Percentiles rank a stretch among this genome's conserved stretches.
phyloP scores from a whole-genome alignment of 2,329 filamentous ascomycete species.

The Grosmannia huntii region DNA sequence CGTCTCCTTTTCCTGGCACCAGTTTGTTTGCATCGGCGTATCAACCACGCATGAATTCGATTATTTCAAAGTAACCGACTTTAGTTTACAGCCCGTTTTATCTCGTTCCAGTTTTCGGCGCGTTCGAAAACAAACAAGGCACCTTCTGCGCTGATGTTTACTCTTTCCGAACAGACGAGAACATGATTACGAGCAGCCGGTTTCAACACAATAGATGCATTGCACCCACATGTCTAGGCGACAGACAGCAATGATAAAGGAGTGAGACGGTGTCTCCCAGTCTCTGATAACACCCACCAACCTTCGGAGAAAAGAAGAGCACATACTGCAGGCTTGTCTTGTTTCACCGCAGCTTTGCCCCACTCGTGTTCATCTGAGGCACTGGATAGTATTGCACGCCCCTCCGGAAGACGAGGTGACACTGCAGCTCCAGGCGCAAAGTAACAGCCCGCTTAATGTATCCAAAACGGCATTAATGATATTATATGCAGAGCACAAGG shows the following conservation, averaged over 20 bases:
- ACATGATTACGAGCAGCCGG: too few relatives aligned
- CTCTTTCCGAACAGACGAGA: too few relatives aligned
- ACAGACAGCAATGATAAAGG: not conserved
- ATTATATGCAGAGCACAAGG: not conserved
- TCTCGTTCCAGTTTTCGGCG: too few relatives aligned
- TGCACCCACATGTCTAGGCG: not conserved
- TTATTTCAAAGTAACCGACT: too few relatives aligned
- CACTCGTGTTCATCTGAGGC: not conserved
- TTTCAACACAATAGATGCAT: too few relatives aligned
- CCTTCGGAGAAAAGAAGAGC: not conserved
- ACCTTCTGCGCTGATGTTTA: too few relatives aligned
- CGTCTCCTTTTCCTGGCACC: not conserved
- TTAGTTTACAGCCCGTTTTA: too few relatives aligned
- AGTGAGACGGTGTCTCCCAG: not conserved
- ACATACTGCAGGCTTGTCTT: not conserved
- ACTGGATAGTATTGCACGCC: not conserved
- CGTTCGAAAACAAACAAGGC: too few relatives aligned
- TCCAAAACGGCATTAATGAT: not conserved
- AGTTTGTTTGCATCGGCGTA: too few relatives aligned
- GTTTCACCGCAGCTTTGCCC: not conserved
- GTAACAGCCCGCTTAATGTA: not conserved
- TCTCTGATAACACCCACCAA: not conserved
- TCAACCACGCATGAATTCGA: too few relatives aligned
- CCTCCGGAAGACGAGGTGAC: not conserved
- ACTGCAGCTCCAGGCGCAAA: not conserved